phyloP scores from a whole-genome alignment of 2,329 filamentous ascomycete species.

The Aureobasidium lini region DNA sequence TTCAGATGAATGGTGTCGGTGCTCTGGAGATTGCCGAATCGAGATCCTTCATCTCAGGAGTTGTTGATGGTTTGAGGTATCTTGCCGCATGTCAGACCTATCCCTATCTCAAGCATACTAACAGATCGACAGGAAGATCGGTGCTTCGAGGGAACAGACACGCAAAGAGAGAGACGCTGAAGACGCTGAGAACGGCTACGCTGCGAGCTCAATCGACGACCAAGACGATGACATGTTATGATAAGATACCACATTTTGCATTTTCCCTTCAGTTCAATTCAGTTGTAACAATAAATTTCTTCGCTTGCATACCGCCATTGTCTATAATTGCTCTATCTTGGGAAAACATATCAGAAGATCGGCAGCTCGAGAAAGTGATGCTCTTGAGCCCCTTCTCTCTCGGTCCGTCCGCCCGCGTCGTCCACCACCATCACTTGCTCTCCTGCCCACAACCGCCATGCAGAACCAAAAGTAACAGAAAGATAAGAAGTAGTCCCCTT shows the following conservation, averaged over 20 bases:
- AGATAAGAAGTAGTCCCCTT: background rate
- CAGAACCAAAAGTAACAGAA: background rate
- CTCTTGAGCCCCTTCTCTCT: background rate
- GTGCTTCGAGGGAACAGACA: constrained; percentile 69
- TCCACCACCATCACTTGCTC: background rate
- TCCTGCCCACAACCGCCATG: background rate
- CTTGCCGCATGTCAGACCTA: background rate
- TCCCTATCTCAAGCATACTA: constrained; percentile 10
- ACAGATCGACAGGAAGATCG: constrained; percentile 55
- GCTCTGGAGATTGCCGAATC: constrained; percentile 90
- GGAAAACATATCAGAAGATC: background rate
- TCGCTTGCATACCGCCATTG: background rate
- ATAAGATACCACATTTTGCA: constrained; percentile 6
- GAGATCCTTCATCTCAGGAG: constrained; percentile 72
- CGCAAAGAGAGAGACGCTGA: constrained; percentile 71
- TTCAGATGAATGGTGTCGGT: constrained; percentile 75
- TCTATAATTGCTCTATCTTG: constrained; percentile 9
- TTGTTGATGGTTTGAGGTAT: constrained; percentile 73
- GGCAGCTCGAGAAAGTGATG: background rate
- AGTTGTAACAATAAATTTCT: background rate
- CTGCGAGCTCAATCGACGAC: constrained; percentile 35
- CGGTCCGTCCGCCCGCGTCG: background rate
- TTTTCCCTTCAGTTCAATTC: background rate
- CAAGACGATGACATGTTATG: constrained; percentile 50
- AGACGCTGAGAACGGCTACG: constrained; percentile 49